A percentile compares a stretch with the other conserved stretches of the same genome.
phyloP scores from a whole-genome alignment of 202 grass and related monocot species.

The Carex sylvatica region DNA sequence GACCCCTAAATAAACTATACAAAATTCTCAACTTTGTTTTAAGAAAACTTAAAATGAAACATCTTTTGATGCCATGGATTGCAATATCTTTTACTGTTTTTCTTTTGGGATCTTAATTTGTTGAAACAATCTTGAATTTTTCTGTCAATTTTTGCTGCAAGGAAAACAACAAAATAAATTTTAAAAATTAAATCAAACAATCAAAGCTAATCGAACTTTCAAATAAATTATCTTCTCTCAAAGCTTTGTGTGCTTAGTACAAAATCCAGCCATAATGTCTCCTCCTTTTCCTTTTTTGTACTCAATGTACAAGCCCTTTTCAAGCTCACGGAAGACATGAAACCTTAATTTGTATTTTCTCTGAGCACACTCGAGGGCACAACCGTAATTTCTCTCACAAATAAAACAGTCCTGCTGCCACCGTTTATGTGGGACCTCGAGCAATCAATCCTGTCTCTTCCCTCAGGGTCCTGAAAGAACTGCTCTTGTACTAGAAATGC shows the following conservation, averaged over 20 bases:
- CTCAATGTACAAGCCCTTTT: constrained; percentile 58
- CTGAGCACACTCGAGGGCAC: constrained; percentile 75
- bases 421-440: constrained; percentile 49
- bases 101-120: no score
- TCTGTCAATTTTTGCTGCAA: constrained; percentile 90
- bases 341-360: constrained; percentile 64
- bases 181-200: not conserved
- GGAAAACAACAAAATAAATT: constrained; percentile 21
- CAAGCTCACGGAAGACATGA: constrained; percentile 72
- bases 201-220: not conserved
- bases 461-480: constrained; percentile 77
- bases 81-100: no score
- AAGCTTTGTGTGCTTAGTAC: constrained; percentile 63
- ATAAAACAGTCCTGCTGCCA: constrained; percentile 62
- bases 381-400: constrained; percentile 50
- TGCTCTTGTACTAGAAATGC: constrained; percentile 81
- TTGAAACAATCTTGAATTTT: constrained; percentile 97
- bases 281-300: constrained; percentile 54
- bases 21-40: no score
- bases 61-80: no score
- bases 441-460: constrained; percentile 73
- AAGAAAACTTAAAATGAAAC: no score
- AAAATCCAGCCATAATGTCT: constrained; percentile 64
- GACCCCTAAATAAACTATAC: no score
- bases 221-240: constrained; percentile 65